These are phyloP conservation scores for Tulasnella calospora DNA, from an alignment of 768 basidiomycete species.

Conservation along the genomic window DNA sequence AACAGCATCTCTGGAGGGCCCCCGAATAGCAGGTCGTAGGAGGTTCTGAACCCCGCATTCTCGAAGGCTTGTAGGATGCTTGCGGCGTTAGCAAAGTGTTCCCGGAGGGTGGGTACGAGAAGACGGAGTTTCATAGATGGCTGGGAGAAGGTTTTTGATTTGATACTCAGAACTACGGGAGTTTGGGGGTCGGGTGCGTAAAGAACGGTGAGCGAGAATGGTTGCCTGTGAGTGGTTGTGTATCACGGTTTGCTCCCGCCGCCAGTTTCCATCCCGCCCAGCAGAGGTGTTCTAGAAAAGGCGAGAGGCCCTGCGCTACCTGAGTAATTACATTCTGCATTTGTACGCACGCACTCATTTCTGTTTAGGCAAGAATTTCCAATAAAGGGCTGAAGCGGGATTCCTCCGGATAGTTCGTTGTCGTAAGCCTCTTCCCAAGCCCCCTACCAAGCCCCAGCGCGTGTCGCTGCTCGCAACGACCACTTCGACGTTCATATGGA, in stretches of 20 bases:
- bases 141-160: not conserved
- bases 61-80: constrained; percentile 13
- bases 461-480: not conserved
- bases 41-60: constrained; percentile 8
- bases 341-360: too few species aligned
- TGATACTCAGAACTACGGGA: not conserved
- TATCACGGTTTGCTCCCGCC: not conserved
- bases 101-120: not conserved
- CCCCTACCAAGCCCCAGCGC: not conserved
- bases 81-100: not conserved
- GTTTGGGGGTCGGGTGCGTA: too few species aligned
- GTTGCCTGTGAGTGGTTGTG: not conserved
- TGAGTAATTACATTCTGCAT: too few species aligned
- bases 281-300: too few species aligned
- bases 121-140: constrained; percentile 5
- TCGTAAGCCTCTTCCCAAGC: not conserved
- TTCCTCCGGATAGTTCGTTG: not conserved
- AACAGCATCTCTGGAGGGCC: constrained; percentile 4
- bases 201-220: too few species aligned
- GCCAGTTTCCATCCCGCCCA: too few species aligned
- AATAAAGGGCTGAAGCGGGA: too few species aligned
- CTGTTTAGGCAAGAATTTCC: too few species aligned
- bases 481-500: not conserved
- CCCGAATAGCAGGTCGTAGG: constrained; percentile 11
- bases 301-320: too few species aligned